Evolutionary conservation across 106 monocot species (phyloP).

Genomic region (Acanthochlamys bracteata): DNA sequence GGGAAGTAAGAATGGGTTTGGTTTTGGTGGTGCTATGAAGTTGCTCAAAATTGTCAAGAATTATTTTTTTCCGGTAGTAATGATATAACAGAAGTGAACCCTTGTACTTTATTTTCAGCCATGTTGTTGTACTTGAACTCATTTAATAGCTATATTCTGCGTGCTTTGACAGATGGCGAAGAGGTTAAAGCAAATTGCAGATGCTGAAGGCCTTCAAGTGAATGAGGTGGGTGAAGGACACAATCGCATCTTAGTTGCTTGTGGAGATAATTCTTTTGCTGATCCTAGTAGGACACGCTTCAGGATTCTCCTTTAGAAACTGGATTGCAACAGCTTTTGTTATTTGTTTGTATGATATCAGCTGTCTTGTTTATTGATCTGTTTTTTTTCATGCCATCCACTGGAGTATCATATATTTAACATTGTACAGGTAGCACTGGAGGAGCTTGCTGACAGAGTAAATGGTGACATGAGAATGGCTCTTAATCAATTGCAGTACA

Average conservation of each 20-base stretch:
- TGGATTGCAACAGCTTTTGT: not conserved
- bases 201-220: constrained; percentile 71
- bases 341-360: not conserved
- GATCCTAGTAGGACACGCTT: not conserved
- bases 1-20: too few species aligned
- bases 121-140: too few species aligned
- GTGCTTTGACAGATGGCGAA: constrained; percentile 67
- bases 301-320: not conserved
- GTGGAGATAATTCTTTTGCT: too few species aligned
- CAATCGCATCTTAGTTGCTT: too few species aligned
- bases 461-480: constrained; percentile 98
- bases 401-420: too few species aligned
- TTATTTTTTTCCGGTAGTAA: too few species aligned
- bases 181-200: constrained; percentile 77
- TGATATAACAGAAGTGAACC: too few species aligned
- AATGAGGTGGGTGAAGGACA: constrained; percentile 50
- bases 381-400: not conserved
- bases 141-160: not conserved
- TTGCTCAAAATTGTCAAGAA: too few species aligned
- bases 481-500: constrained; percentile 96
- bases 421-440: not conserved
- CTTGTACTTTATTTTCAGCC: too few species aligned
- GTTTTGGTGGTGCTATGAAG: too few species aligned
- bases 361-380: not conserved
- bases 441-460: constrained; percentile 8